Evolutionary conservation across 495 filamentous ascomycete species (phyloP), one percentile per base, ranked within the genome.

Genomic region (Penicillium soppii): DNA sequence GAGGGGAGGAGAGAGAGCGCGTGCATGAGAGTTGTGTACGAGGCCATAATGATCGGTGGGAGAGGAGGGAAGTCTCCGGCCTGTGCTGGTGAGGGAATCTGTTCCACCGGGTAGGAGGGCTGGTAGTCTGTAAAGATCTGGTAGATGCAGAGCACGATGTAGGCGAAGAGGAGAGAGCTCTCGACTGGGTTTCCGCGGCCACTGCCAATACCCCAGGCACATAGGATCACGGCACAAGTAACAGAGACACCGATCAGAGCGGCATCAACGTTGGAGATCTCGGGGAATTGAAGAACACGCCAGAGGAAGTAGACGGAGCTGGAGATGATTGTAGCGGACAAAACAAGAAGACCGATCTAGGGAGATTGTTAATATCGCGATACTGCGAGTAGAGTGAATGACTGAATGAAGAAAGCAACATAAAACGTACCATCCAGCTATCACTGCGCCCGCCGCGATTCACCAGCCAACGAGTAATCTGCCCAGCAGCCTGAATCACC

Each of bases 111-210:
- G 12, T 81, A 64, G 4, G 88, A 90, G 7, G 91, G 91, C 57
- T 90, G 81, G 70, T 97, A 98, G 65, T 98, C 94, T 36, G 94
- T 98, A 71, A 98, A 98, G 62, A 97, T 97, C 68, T 98, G 94
- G 68, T 98, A 98, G 64, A 97, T 87, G 76, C 91, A 97, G 53
- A 98, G 84, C 10, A 95, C 92, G 47, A 96, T 83, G 68, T 98
- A 98, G 62, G 94, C 92, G 65, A 98, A 97, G 27, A 98, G 82
- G 17, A 98, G 78, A 13, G 92, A 96, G 59, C 89, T 95, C 70
- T 98, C 94, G 30, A 98, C 90, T 3, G 92, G 89, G 62, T 97
- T 98, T 42, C 94, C 94, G 58, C 91, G 86, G 7, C 94, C 94
- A 57, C 88, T 94, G 52, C 88, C 89, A 61, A 97, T 98, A 30